Conservation (phyloP, 257 asterid species). For the Coffea canephora region DNA sequence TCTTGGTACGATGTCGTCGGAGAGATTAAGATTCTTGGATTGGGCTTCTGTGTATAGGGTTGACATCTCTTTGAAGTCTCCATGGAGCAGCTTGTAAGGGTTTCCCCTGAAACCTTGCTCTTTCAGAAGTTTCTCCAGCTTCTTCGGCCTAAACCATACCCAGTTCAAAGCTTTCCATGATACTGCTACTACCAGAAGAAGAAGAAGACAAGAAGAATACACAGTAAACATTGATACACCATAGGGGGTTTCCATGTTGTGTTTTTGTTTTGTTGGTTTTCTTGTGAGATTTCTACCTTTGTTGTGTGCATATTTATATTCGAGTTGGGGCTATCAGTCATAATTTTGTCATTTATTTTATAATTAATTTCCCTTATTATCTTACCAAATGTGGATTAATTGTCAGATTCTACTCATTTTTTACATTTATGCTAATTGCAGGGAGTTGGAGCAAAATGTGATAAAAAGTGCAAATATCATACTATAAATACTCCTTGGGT, state of each 20-base stretch:
- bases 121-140: conserved; percentile 10
- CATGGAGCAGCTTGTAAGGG: conserved; percentile 9
- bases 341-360: no score
- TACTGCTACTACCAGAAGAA: background rate
- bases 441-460: no score
- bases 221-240: background rate
- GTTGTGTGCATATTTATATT: background rate
- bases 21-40: conserved; percentile 15
- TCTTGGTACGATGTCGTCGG: conserved; percentile 13
- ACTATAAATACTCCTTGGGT: no score
- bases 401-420: no score
- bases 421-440: no score
- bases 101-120: conserved; percentile 17
- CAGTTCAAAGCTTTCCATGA: conserved; percentile 16
- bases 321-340: no score
- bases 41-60: conserved; percentile 5
- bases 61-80: conserved; percentile 23
- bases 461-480: no score
- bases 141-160: conserved; percentile 25
- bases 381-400: no score
- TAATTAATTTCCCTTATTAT: no score
- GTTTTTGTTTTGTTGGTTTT: background rate
- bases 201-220: background rate
- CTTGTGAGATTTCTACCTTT: background rate
- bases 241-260: background rate